Conservation (phyloP, 129 eudicot species). For the Lonicera japonica region DNA sequence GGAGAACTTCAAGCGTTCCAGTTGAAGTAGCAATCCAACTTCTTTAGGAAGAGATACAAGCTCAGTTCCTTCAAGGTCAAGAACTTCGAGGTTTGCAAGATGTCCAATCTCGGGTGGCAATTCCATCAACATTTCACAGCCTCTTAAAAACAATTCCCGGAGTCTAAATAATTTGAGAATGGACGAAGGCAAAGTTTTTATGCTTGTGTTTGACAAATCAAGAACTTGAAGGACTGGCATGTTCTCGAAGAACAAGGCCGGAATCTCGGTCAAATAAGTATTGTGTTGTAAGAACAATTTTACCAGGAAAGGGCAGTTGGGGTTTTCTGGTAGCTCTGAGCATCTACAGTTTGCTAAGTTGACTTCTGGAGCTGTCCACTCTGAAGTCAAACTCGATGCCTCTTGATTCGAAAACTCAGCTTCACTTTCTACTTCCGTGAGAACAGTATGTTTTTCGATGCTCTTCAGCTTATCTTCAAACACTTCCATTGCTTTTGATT, state of each 20-base stretch:
- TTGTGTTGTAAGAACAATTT: slow-evolving; percentile 22
- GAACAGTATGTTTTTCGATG: too few species aligned
- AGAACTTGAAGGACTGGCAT: slow-evolving; percentile 18
- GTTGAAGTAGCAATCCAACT: slow-evolving; percentile 4
- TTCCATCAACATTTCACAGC: slow-evolving; percentile 17
- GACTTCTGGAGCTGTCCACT: background rate
- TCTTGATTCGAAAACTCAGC: background rate
- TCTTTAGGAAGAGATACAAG: slow-evolving; percentile 24
- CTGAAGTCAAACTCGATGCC: background rate
- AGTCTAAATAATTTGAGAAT: slow-evolving; percentile 19
- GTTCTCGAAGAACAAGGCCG: slow-evolving; percentile 18
- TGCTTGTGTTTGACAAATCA: slow-evolving; percentile 25
- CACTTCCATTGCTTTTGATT: too few species aligned
- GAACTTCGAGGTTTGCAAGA: slow-evolving; percentile 21
- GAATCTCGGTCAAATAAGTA: slow-evolving; percentile 2
- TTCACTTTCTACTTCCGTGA: too few species aligned
- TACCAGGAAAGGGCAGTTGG: slow-evolving; percentile 1
- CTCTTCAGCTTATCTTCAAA: too few species aligned
- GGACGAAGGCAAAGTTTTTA: slow-evolving; percentile 27
- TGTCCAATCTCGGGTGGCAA: slow-evolving; percentile 28
- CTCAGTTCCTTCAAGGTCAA: slow-evolving; percentile 33
- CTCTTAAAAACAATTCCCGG: slow-evolving; percentile 17
- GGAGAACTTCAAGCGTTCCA: slow-evolving; percentile 24
- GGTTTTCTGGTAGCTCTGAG: slow-evolving; percentile 5
- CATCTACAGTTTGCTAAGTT: too few species aligned